Conservation (phyloP, 495 filamentous ascomycete species). For the Penicillium salamii region DNA sequence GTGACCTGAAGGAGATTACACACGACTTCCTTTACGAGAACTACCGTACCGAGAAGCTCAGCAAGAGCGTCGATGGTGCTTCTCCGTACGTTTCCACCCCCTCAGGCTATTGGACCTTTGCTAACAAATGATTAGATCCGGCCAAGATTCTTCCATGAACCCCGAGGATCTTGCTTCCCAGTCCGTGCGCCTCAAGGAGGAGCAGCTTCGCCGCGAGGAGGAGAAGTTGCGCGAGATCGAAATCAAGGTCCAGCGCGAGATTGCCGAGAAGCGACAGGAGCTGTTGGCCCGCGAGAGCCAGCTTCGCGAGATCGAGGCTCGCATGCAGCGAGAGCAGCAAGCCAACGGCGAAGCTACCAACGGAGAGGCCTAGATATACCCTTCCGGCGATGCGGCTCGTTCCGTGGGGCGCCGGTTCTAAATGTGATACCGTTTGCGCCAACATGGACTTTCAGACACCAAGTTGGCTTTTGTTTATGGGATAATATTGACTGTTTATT, state of each 20-base stretch:
- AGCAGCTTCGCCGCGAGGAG: constrained; percentile 97
- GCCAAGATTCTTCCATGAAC: constrained; percentile 83
- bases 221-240: constrained; percentile 99
- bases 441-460: constrained; percentile 41
- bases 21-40: constrained; percentile 99
- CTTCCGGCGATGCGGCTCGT: constrained; percentile 30
- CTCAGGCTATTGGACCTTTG: background rate
- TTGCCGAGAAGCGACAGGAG: constrained; percentile 99
- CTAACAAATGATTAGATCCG: constrained; percentile 37
- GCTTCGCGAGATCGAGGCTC: constrained; percentile 87
- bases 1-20: constrained; percentile 98
- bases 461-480: constrained; percentile 42
- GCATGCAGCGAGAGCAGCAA: constrained; percentile 70
- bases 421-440: constrained; percentile 40
- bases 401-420: constrained; percentile 33
- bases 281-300: constrained; percentile 96
- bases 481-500: constrained; percentile 50
- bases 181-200: constrained; percentile 97
- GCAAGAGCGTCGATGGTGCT: constrained; percentile 95
- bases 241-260: constrained; percentile 97
- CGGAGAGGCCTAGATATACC: constrained; percentile 46
- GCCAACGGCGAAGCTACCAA: constrained; percentile 45
- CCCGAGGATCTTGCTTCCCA: constrained; percentile 95
- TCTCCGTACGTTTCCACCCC: constrained; percentile 64
- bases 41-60: constrained; percentile 99